Base-by-base conservation (phyloP, 2,329 filamentous ascomycete genomes). In the Aspergillus fructus region DNA sequence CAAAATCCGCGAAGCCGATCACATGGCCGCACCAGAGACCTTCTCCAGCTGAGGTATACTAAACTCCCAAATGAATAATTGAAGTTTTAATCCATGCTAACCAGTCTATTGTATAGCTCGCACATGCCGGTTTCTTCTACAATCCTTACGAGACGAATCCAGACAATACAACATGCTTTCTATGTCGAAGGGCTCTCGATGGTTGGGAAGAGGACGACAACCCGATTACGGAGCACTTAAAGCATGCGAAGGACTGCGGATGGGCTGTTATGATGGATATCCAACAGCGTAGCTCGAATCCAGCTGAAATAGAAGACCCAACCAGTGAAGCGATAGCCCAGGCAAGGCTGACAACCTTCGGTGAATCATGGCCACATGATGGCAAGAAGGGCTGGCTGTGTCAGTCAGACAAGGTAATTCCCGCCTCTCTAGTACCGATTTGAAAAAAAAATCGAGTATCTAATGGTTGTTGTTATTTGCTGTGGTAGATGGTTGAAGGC, bases 121-220 rank as follows among this genome's bases (percentile, higher is more conserved):
- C 94, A 4, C 86, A 85, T 69, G 93, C 94, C 56, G 94, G 94
- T 39, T 96, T 99, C 78, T 94, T 89, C 77, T 97, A 91, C 77
- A 85, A 87, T 59, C 93, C 94, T 2, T 85, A 84, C 13, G 81
- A 85, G 51, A 83, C 85, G 47, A 90, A 87, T 68, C 88, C 88
- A 39, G 94, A 99, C 74, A 97, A 97, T 73, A 90, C 90, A 48
- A 84, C 86, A 64, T 99, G 94, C 74, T 97, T 96, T 74, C 81
- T 92, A 39, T 99, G 94, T 77, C 80, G 86, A 61, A 89, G 91
- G 71, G 85, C 88, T 55, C 82, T 99, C 12, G 92, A 96, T 71
- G 93, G 92, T 59, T 99, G 94, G 94, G 93, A 97, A 68, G 82
- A 88, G 40, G 86, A 87, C 21, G 94, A 99, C 70, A 85, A 91